A percentile compares a stretch with the other conserved stretches of the same genome.
Evolutionary conservation across 2,329 filamentous ascomycete genomes (phyloP).

Genomic region (Colletotrichum sp.): DNA sequence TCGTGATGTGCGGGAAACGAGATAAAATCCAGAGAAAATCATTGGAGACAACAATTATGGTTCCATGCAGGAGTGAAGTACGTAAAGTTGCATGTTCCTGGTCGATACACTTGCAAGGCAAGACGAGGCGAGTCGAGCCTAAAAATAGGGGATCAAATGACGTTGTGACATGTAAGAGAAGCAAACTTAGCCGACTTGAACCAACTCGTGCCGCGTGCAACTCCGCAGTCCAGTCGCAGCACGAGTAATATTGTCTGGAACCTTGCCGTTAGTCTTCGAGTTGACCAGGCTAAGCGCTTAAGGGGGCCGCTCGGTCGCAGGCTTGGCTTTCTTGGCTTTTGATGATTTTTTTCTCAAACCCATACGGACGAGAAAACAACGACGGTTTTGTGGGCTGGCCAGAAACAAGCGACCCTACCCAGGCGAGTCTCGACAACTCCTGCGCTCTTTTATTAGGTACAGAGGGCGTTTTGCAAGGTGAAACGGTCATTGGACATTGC

Average conservation of each 20-base stretch:
- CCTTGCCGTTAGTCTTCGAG: conserved; percentile 7
- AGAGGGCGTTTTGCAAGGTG: neutral
- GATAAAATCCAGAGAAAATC: neutral
- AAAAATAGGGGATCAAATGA: conserved; percentile 10
- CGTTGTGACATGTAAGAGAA: conserved; percentile 16
- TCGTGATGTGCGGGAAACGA: neutral
- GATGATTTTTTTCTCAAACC: neutral
- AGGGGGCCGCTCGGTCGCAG: neutral
- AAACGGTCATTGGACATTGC: conserved; percentile 9
- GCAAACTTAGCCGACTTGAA: conserved; percentile 18
- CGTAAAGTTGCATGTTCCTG: conserved; percentile 14
- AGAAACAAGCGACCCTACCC: neutral
- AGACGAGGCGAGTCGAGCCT: conserved; percentile 15
- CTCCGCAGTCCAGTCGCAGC: conserved; percentile 1
- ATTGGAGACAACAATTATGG: conserved; percentile 7
- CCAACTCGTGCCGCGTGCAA: conserved; percentile 1
- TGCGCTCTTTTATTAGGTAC: neutral
- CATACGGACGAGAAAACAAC: neutral
- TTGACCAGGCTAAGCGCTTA: neutral
- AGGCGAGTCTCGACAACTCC: neutral
- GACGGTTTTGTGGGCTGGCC: neutral
- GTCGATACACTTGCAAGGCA: conserved; percentile 12
- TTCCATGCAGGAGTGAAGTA: conserved; percentile 14
- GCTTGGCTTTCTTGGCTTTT: neutral
- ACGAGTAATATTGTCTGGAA: conserved; percentile 3